Evolutionary conservation across 495 filamentous ascomycete genomes (phyloP), one percentile per base, ranked within the genome.

Genomic region (Lasiosphaeria hispida): DNA sequence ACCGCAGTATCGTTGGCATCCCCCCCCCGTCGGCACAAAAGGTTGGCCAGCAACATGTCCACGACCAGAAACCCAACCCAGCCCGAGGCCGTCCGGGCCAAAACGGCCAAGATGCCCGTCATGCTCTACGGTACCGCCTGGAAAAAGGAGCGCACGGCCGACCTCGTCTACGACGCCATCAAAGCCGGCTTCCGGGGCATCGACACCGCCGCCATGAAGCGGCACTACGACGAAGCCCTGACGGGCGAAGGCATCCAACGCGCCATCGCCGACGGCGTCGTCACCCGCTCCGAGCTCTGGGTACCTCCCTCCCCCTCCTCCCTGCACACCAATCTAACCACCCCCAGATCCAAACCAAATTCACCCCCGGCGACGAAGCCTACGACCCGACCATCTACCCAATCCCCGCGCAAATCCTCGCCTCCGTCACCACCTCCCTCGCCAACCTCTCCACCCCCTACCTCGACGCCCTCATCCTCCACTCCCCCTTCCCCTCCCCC

Each of bases 71-170:
- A 38, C n/a, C 14, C 35, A 15, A 18, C 19, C 10, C 19, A 33
- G 19, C 23, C 45, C 19, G 19, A 49, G 9, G 6, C 45, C 10
- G n/a, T n/a, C 45, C 10, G 13, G 3, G 7, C 38, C 19, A 41
- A 55, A 30, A 37, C 42, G 4, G 41, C 68, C 36, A 47, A 50
- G 9, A 78, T 82, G 63, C 87, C 86, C 7, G 73, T 76, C 55
- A 78, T 91, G 58, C 69, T 94, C 55, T 95, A 95, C 65, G 90
- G 90, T 42, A 92, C 89, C 7, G 90, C 90, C n/a, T 93, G 90
- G 90, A 92, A 93, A 72, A 88, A 90, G 67, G 84, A 85, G 3
- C 72, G 70, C 30, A 91, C 87, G 0, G 77, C 81, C 15, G 78
- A 83, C 37, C 77, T 91, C 1, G 88, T 92, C 23, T 78, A 85